Percentiles rank a stretch among this genome's conserved stretches.
Conservation (phyloP, 2,329 filamentous ascomycete species). For the Penicillium polonicum region DNA sequence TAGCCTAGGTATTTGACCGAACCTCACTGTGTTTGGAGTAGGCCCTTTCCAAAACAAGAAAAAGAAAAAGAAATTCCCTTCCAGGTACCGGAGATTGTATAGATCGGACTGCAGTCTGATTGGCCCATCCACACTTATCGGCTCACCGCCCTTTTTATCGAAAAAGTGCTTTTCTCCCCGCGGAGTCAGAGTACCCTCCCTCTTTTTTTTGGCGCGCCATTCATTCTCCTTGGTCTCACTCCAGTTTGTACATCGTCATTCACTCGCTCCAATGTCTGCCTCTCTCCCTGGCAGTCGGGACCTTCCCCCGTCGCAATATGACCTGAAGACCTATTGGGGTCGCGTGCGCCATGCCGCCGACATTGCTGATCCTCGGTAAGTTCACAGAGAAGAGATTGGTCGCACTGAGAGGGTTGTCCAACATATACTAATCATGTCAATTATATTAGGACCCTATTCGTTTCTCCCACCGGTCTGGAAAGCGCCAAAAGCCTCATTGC, state of each 20-base stretch:
- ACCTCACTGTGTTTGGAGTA: neutral
- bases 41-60: neutral
- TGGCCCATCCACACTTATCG: conserved; percentile 30
- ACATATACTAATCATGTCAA: neutral
- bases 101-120: conserved; percentile 11
- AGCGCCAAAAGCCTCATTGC: conserved; percentile 78
- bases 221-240: conserved; percentile 12
- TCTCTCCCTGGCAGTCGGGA: conserved; percentile 69
- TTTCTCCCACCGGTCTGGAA: conserved; percentile 74
- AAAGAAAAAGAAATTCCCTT: neutral
- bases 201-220: conserved; percentile 10
- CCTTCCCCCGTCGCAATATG: conserved; percentile 86
- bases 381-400: conserved; percentile 13
- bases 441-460: conserved; percentile 72
- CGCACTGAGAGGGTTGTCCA: conserved; percentile 9
- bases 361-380: conserved; percentile 94
- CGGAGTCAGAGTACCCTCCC: conserved; percentile 15
- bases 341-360: conserved; percentile 85
- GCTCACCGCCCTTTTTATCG: conserved; percentile 37
- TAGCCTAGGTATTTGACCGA: neutral
- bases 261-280: conserved; percentile 53
- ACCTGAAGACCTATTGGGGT: conserved; percentile 91
- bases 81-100: neutral
- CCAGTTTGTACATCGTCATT: conserved; percentile 2
- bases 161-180: conserved; percentile 23